Evolutionary conservation across 768 basidiomycete genomes (phyloP).

Genomic region (Calocybe gangraenosa): DNA sequence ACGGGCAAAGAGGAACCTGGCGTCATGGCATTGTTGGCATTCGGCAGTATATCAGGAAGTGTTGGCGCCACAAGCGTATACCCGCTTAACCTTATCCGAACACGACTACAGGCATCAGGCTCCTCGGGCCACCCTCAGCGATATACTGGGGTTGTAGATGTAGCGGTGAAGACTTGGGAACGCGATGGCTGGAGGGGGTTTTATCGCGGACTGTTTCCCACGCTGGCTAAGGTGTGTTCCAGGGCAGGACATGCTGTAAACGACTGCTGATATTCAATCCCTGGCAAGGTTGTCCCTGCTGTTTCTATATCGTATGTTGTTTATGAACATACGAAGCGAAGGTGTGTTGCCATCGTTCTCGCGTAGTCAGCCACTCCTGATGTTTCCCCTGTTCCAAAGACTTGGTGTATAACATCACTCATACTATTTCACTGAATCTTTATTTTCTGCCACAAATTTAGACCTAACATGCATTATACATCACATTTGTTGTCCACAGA

Average conservation of each 20-base stretch:
- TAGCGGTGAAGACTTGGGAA: constrained; percentile 71
- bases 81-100: constrained; percentile 88
- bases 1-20: constrained; percentile 89
- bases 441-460: constrained; percentile 3
- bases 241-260: neutral
- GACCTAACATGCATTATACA: too few relatives aligned
- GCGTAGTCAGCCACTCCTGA: constrained; percentile 10
- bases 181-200: constrained; percentile 92
- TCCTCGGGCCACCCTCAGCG: constrained; percentile 91
- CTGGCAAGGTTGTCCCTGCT: constrained; percentile 78
- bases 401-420: constrained; percentile 50
- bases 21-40: constrained; percentile 79
- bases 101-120: constrained; percentile 93
- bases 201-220: constrained; percentile 89
- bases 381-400: constrained; percentile 27
- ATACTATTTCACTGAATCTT: too few relatives aligned
- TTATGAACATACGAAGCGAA: constrained; percentile 82
- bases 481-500: constrained; percentile 1
- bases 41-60: constrained; percentile 90
- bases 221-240: constrained; percentile 75
- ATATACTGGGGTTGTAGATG: constrained; percentile 88
- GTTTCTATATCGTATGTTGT: constrained; percentile 98
- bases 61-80: constrained; percentile 94
- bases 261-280: constrained; percentile 4
- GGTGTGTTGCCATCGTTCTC: constrained; percentile 50